Base-by-base conservation (phyloP, 2,329 filamentous ascomycete species). In the Fusarium subtropicale region DNA sequence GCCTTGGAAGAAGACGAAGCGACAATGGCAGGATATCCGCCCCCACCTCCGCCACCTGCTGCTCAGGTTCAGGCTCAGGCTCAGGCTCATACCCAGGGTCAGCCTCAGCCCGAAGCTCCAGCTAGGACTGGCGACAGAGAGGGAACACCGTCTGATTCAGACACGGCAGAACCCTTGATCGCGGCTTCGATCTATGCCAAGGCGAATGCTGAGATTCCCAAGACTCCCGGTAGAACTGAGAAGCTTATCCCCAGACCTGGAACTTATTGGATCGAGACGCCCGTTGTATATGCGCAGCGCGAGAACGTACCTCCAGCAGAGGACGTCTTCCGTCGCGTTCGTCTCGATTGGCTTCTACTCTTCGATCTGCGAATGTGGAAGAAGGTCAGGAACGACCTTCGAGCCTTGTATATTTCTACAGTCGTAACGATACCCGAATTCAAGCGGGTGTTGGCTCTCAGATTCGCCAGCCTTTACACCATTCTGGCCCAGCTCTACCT, bases 291-390 rank as follows among this genome's bases (percentile, higher is more conserved):
- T 77, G 86, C 84, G 45, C 85, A 88, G 59, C 84, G 85, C 42
- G 85, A 88, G 33, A 86, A 86, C 56, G 82, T 91, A 9, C 90
- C 90, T 48, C 85, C 88, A 18, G 91, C 94, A 56, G 96, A 99
- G 78, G 92, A 99, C 75, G 85, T 99, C 7, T 94, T 93, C 82
- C 90, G 95, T 76, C 90, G 94, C 33, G 92, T 98, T 15, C 91
- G 96, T 33, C 84, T 99, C 8, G 96, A 99, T 79, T 97, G 93
- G 88, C 87, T 99, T 76, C 93, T 99, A 31, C 84, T 99, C 11
- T 99, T 97, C 77, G 96, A 99, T 78, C 82, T 99, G 53, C 87
- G 96, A 42, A 89, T 99, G 86, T 99, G 96, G 96, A 99, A 99
- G 81, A 96, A 94, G 77, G 88, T 97, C 33, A 90, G 96, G 59